These are phyloP conservation scores for Penicillium turbatum DNA, from an alignment of 495 filamentous ascomycete genomes.

Conservation along the genomic window DNA sequence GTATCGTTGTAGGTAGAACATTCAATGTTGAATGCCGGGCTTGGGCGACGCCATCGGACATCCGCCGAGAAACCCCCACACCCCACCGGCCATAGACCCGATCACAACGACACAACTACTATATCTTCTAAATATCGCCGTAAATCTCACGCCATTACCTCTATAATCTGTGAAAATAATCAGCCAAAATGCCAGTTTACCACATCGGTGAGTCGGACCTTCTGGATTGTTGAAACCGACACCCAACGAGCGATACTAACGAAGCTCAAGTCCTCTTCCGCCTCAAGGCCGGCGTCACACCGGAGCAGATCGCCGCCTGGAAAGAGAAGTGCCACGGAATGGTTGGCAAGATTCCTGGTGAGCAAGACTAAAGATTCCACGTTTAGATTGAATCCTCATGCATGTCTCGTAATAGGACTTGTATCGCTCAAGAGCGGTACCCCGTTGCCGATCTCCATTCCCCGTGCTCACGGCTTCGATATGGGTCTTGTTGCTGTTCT, in stretches of 20 bases:
- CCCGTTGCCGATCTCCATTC: slow-evolving; percentile 36
- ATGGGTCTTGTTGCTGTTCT: slow-evolving; percentile 43
- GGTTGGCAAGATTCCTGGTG: slow-evolving; percentile 40
- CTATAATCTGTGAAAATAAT: neutral
- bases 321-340: slow-evolving; percentile 25
- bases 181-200: slow-evolving; percentile 32
- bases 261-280: slow-evolving; percentile 37
- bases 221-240: neutral
- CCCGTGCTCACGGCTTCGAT: slow-evolving; percentile 40
- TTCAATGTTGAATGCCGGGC: too few species aligned
- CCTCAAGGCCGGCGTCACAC: slow-evolving; percentile 36
- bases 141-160: too few species aligned
- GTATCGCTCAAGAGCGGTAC: slow-evolving; percentile 27
- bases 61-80: neutral
- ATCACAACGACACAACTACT: neutral
- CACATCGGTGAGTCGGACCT: slow-evolving; percentile 26
- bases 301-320: slow-evolving; percentile 31
- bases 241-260: slow-evolving; percentile 5
- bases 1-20: too few species aligned
- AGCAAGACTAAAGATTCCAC: neutral
- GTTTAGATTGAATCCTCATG: neutral
- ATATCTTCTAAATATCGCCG: neutral
- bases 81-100: neutral
- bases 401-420: slow-evolving; percentile 17
- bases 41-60: slow-evolving; percentile 2